Base-by-base conservation (phyloP, 768 basidiomycete genomes). In the Leucosporidium creatinivorum region DNA sequence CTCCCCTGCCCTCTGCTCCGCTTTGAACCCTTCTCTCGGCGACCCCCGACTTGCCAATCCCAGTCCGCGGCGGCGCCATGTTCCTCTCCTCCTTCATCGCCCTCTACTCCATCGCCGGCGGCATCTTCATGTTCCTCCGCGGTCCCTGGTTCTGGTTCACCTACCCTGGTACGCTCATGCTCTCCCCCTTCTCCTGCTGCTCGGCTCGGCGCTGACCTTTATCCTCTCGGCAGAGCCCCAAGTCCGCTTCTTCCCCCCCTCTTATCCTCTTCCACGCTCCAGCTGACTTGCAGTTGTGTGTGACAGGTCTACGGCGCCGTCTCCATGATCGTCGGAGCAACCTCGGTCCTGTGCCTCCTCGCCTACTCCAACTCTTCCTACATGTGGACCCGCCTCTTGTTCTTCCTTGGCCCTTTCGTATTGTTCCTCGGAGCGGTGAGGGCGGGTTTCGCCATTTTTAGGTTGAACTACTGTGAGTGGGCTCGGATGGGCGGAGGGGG, bases 271-370 rank as follows among this genome's bases (percentile, higher is more conserved):
- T 44, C 39, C 39, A 44, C 6, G 33, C 33, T 33, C 10, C 10
- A 36, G 12, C 23, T 23, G 26, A 49, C 13, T 17, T 1, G 19
- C 49, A 6, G n/a, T 15, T 1, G 23, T 26, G 4, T 28, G 30
- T 23, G 26, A 9, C 55, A 69, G 62, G 56, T 71, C 36, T 71
- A 71, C 49, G 70, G 69, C 25, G 70, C 63, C 12, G 63, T 71
- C 36, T 61, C 61, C 5, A 71, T 71, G 58, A 64, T 58, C 1
- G 55, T 66, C 19, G 66, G 63, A 1, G 59, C 58, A 1, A 0
- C 54, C 6, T 62, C 70, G 0, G 15, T 68, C 4, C 33, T 71
- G 31, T 57, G 58, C 10, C 18, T 71, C 26, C 49, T 71, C 48
- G 70, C 62, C 4, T 66, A 65, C 19, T 44, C 63, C 15, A 71